Percentiles rank a stretch among this genome's conserved stretches.
phyloP scores from a whole-genome alignment of 495 filamentous ascomycete genomes.

The Daldinia vernicosa region DNA sequence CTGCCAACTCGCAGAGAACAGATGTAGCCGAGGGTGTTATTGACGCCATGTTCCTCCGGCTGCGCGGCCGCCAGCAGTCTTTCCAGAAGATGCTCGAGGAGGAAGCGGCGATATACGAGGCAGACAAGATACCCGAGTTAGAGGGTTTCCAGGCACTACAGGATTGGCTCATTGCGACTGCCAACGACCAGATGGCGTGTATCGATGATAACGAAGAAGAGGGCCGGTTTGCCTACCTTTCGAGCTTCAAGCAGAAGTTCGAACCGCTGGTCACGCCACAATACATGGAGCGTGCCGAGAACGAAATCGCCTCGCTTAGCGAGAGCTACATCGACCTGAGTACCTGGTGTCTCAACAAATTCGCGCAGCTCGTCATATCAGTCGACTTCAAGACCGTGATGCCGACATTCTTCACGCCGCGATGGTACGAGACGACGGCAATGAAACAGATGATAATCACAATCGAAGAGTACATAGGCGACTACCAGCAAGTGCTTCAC shows the following conservation, averaged over 20 bases:
- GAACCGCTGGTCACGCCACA: conserved; percentile 78
- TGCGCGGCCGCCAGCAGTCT: conserved; percentile 78
- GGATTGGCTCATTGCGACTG: conserved; percentile 95
- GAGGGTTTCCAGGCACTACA: conserved; percentile 85
- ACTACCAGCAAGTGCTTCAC: conserved; percentile 83
- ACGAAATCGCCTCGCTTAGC: conserved; percentile 75
- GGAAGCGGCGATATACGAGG: conserved; percentile 77
- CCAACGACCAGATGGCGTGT: conserved; percentile 97
- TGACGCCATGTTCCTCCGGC: conserved; percentile 88
- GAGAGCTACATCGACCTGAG: conserved; percentile 94
- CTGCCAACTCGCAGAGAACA: conserved; percentile 77
- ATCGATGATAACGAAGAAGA: conserved; percentile 87
- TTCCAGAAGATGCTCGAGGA: conserved; percentile 90
- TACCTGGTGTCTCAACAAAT: conserved; percentile 86
- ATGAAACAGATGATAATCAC: conserved; percentile 92
- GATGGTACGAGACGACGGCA: conserved; percentile 83
- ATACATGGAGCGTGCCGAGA: conserved; percentile 76
- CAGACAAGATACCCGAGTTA: conserved; percentile 64
- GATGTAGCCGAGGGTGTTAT: conserved; percentile 94
- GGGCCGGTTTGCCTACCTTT: conserved; percentile 76
- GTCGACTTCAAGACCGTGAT: conserved; percentile 85
- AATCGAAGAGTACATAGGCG: conserved; percentile 90
- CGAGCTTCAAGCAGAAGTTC: conserved; percentile 81
- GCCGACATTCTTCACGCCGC: conserved; percentile 86
- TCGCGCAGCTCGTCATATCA: conserved; percentile 82